Evolutionary conservation across 2,329 filamentous ascomycete species (phyloP).

Genomic region (Penicillium sp.): DNA sequence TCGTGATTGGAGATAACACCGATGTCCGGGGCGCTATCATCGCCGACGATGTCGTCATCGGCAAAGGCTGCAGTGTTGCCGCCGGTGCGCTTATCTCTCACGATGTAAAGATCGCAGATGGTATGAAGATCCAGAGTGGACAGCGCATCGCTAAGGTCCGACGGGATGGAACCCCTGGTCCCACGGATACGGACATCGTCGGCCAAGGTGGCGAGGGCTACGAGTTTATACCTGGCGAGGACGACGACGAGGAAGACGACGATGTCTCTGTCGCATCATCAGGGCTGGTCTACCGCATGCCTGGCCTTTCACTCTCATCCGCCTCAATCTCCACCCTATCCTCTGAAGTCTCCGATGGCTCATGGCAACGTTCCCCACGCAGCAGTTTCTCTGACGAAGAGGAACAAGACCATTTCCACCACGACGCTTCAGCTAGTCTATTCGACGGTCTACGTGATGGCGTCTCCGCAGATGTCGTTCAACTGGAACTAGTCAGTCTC

Average conservation of each 20-base stretch:
- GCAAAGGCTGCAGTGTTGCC: conserved; percentile 66
- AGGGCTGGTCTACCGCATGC: conserved; percentile 51
- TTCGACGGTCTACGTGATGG: conserved; percentile 77
- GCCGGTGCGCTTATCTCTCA: conserved; percentile 77
- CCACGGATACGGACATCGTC: conserved; percentile 54
- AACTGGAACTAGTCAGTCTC: conserved; percentile 90
- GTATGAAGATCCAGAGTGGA: conserved; percentile 45
- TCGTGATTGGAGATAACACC: conserved; percentile 70
- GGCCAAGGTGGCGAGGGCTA: conserved; percentile 60
- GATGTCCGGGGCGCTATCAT: conserved; percentile 71
- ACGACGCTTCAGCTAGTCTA: conserved; percentile 82
- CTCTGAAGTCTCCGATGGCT: conserved; percentile 56
- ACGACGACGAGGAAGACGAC: conserved; percentile 64
- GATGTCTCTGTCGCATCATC: conserved; percentile 60
- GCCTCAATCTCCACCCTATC: conserved; percentile 64
- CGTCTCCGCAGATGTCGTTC: conserved; percentile 75
- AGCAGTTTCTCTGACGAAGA: conserved; percentile 68
- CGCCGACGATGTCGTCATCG: conserved; percentile 69
- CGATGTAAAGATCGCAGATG: conserved; percentile 68
- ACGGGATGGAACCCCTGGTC: conserved; percentile 41
- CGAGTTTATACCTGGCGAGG: conserved; percentile 64
- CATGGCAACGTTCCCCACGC: conserved; percentile 68
- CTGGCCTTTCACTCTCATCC: conserved; percentile 45
- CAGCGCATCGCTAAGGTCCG: conserved; percentile 47
- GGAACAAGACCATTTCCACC: conserved; percentile 68